Conservation (phyloP, 352 stramenopile genomes). For the Phytophthora pinifolia region DNA sequence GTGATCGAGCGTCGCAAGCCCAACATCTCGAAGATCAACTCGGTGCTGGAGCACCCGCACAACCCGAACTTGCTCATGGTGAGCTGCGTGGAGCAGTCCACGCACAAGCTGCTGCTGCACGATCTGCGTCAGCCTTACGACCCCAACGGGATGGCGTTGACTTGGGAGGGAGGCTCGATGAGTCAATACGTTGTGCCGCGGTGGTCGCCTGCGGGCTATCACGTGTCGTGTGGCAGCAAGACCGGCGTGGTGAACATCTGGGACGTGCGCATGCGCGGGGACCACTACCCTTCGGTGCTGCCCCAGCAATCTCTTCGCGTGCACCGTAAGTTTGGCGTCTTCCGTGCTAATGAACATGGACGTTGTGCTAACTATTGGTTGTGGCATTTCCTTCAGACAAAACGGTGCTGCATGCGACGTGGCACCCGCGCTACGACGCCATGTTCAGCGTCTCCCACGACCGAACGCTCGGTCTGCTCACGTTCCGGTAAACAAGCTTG, state of each 20-base stretch:
- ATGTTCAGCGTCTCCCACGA: conserved; percentile 88
- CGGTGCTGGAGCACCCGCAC: conserved; percentile 78
- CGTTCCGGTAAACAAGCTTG: conserved; percentile 48
- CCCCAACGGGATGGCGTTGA: conserved; percentile 57
- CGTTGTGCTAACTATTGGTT: too few species aligned
- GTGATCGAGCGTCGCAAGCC: conserved; percentile 78
- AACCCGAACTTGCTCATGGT: conserved; percentile 81
- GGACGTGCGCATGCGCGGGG: conserved; percentile 71
- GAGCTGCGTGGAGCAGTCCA: conserved; percentile 62
- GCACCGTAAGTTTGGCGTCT: conserved; percentile 60
- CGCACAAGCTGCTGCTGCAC: conserved; percentile 74
- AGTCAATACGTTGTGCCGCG: conserved; percentile 86
- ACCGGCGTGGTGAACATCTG: conserved; percentile 70
- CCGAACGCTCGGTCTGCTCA: conserved; percentile 72
- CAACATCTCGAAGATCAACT: conserved; percentile 84
- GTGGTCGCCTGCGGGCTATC: conserved; percentile 71
- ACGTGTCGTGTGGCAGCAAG: conserved; percentile 74
- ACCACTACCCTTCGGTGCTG: conserved; percentile 52
- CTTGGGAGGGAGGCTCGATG: conserved; percentile 64
- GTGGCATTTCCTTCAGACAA: conserved; percentile 46
- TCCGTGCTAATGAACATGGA: too few species aligned
- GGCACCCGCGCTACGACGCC: conserved; percentile 81
- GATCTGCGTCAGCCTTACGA: conserved; percentile 67
- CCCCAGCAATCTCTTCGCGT: conserved; percentile 75
- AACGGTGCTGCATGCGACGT: conserved; percentile 85